A percentile compares a stretch with the other conserved stretches of the same genome.
These are phyloP conservation scores for Septoria petroselini DNA, from an alignment of 2,329 filamentous ascomycete species.

Conservation along the genomic window DNA sequence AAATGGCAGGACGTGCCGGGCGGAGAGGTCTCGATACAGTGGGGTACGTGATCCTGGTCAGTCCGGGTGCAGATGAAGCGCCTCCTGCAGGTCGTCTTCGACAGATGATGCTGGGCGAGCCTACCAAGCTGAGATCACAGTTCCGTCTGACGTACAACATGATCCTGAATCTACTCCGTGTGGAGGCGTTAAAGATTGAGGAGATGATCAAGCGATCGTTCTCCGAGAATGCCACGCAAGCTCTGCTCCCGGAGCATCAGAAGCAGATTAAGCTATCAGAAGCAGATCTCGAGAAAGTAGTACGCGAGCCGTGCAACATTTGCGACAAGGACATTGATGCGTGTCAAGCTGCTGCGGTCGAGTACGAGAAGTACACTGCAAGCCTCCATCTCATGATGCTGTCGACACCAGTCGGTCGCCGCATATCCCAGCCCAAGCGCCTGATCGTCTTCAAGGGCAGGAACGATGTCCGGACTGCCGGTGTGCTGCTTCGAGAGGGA, in stretches of 20 bases:
- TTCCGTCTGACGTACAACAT: constrained; percentile 99
- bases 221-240: constrained; percentile 95
- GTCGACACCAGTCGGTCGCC: constrained; percentile 75
- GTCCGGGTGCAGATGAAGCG: constrained; percentile 75
- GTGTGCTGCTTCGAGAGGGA: constrained; percentile 75
- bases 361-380: constrained; percentile 72
- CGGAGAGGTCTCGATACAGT: constrained; percentile 89
- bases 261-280: constrained; percentile 91
- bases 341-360: constrained; percentile 78
- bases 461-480: constrained; percentile 78
- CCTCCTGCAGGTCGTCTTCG: constrained; percentile 78
- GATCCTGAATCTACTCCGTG: constrained; percentile 92
- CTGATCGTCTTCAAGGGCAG: constrained; percentile 75
- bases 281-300: constrained; percentile 85
- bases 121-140: constrained; percentile 90
- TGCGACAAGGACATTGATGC: constrained; percentile 77
- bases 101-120: constrained; percentile 93
- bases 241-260: constrained; percentile 89
- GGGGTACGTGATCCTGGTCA: constrained; percentile 90
- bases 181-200: constrained; percentile 96
- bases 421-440: constrained; percentile 71
- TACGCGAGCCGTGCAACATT: constrained; percentile 74
- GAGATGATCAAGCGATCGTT: constrained; percentile 99
- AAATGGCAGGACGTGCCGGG: constrained; percentile 95
- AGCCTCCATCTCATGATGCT: constrained; percentile 76